Base-by-base conservation (phyloP, 768 basidiomycete species). In the Boletus huronensis region DNA sequence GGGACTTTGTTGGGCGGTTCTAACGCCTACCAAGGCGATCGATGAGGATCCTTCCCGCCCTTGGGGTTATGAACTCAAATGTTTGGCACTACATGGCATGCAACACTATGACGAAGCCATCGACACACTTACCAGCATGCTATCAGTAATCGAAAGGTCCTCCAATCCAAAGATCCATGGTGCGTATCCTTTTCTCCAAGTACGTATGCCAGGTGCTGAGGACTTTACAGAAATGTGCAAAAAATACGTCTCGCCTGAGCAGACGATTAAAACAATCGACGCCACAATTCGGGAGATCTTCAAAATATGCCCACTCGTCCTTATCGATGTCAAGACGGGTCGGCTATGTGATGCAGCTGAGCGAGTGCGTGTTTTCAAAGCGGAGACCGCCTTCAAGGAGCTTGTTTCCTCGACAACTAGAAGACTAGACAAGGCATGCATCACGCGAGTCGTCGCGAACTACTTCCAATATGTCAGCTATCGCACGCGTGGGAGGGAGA, bases 51-150 rank as follows among this genome's bases (percentile, higher is more conserved):
- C 34, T n/a, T 32, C 36, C 3, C 47, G 21, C 16, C 55, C 39
- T 6, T 35, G 34, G 39, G 55, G 45, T 7, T 47, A 56, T 10
- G 38, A 47, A 28, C 9, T 28, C 8, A 52, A 11, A 19, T 40
- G 36, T 6, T 10, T 19, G 17, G 50, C 50, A 19, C 23, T 47
- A 14, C 38, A 52, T 11, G 39, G 45, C 11, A n/a, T 23, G 19
- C 19, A 46, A 28, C 21, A 19, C 26, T 56, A 41, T 23, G 55
- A 48, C 28, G 34, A 52, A 43, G 55, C 55, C 4, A 29, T 48
- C 6, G 32, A 28, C 1, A 21, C 55, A 19, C 7, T 51, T 14
- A 10, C 29, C 10, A 14, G 3, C 23, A 52, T 36, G 34, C 28
- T 52, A 19, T 52, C 42, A 2, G 32, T 16, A 6, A 52, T 52